Evolutionary conservation across 768 basidiomycete species (phyloP).

Genomic region (Tricholoma terreum): DNA sequence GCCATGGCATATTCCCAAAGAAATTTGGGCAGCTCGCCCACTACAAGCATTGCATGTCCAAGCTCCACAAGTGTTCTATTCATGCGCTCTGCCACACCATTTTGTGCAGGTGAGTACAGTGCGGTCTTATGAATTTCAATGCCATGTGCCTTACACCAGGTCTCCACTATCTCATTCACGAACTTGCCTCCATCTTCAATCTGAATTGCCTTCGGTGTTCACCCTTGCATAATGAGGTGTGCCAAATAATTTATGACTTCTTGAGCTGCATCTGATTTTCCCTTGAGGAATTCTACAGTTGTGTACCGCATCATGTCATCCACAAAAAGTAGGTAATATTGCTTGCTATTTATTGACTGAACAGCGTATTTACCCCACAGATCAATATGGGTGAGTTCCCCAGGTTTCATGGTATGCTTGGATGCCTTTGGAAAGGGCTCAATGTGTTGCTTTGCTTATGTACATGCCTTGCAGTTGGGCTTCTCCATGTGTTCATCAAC

Average conservation of each 20-base stretch:
- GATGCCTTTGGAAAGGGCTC: not conserved
- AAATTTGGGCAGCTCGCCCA: too few relatives aligned
- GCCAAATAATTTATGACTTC: not conserved
- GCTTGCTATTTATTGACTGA: too few relatives aligned
- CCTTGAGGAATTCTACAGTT: not conserved
- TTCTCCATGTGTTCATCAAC: not conserved
- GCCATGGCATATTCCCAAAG: too few relatives aligned
- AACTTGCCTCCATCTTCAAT: slow-evolving; percentile 1
- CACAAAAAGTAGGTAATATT: slow-evolving; percentile 9
- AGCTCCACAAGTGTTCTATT: too few relatives aligned
- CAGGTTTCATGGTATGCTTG: not conserved
- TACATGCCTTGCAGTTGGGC: slow-evolving; percentile 1
- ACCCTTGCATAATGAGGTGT: not conserved
- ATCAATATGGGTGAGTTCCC: slow-evolving; percentile 9
- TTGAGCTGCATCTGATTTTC: not conserved
- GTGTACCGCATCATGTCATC: slow-evolving; percentile 1
- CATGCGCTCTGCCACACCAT: too few relatives aligned
- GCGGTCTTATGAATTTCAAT: slow-evolving; percentile 20
- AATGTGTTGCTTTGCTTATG: not conserved
- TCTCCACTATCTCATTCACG: not conserved
- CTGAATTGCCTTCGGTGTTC: not conserved
- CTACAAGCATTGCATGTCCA: too few relatives aligned
- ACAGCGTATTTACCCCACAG: slow-evolving; percentile 7
- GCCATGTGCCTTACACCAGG: slow-evolving; percentile 17
- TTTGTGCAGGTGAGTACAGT: slow-evolving; percentile 26